Base-by-base conservation (phyloP, 2,329 filamentous ascomycete genomes). In the Diaporthe vexans region DNA sequence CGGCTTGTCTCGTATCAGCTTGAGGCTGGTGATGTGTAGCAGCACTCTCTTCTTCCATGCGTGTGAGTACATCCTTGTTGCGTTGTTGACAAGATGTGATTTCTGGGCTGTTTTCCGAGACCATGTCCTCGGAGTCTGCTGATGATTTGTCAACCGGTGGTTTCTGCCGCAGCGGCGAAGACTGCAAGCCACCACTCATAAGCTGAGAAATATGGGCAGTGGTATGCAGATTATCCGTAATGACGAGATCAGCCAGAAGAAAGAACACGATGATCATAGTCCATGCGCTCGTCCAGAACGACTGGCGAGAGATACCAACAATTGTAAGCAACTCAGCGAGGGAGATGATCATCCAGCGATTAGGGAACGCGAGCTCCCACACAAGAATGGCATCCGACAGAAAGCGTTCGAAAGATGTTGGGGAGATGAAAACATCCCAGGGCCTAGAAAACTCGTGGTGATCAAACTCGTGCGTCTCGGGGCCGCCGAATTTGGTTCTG, bases 271-370 rank as follows among this genome's bases (percentile, higher is more conserved):
- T 48, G 5, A 48, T 5, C 5, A 17, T 46, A n/a, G 59, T 65
- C 59, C 59, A 65, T 33, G 13, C 7, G 15, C 17, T 65, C 7
- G 26, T n/a, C 40, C 40, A 65, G 40, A 48, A 65, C 0, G 59
- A 48, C 24, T n/a, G 17, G 40, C 15, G 9, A 3, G 40, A 48
- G 9, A 48, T 33, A 26, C 59, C 48, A n/a, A 65, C 9, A 21
- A 65, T 65, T 29, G 40, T 65, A n/a, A 65, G 59, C 26, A 65
- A 48, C 59, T 65, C 40, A 33, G 26, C 9, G 4, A 65, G 26
- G 40, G 40, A 46, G 17, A 65, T 21, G 10, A 48, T 61, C n/a
- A 17, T 7, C 58, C 58, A 61, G 5, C 58, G 58, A 10, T 43
- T 26, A 15, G 58, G 58, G 8, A 43, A 61, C 3, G 13, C 35